Evolutionary conservation across 225 moss, liverwort and hornwort genomes (phyloP).

Genomic region (Neckera pumila): DNA sequence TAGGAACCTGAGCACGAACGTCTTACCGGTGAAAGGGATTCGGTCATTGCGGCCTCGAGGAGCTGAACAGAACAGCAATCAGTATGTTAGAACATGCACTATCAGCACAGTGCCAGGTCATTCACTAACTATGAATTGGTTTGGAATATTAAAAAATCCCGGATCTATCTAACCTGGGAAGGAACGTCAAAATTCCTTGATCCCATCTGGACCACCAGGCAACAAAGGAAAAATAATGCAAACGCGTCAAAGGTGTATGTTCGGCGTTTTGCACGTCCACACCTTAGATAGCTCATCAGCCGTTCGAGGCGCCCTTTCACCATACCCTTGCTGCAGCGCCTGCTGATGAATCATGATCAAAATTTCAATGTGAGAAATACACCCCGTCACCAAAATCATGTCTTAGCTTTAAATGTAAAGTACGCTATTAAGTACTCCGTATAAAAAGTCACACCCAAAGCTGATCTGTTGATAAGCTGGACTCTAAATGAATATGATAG

Average conservation of each 20-base stretch:
- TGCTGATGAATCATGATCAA: conserved; percentile 19
- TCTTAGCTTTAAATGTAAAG: background rate
- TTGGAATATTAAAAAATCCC: background rate
- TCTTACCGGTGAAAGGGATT: conserved; percentile 53
- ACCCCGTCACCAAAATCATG: background rate
- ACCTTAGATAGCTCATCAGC: conserved; percentile 65
- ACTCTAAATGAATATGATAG: background rate
- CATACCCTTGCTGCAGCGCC: conserved; percentile 50
- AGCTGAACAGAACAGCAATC: conserved; percentile 34
- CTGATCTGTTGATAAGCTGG: background rate
- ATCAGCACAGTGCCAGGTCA: background rate
- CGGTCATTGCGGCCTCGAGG: conserved; percentile 68
- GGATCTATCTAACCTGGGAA: background rate
- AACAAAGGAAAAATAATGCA: background rate
- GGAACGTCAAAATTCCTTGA: background rate
- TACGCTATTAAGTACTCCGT: background rate
- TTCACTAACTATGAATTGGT: too few relatives aligned
- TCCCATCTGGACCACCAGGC: background rate
- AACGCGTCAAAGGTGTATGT: background rate
- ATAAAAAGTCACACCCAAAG: background rate
- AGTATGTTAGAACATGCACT: background rate
- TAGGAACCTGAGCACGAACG: background rate
- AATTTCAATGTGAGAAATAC: background rate
- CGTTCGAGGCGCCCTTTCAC: conserved; percentile 8
- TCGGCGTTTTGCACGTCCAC: background rate